Conservation (phyloP, 345 rosid species). For the Ceriops decandra region DNA sequence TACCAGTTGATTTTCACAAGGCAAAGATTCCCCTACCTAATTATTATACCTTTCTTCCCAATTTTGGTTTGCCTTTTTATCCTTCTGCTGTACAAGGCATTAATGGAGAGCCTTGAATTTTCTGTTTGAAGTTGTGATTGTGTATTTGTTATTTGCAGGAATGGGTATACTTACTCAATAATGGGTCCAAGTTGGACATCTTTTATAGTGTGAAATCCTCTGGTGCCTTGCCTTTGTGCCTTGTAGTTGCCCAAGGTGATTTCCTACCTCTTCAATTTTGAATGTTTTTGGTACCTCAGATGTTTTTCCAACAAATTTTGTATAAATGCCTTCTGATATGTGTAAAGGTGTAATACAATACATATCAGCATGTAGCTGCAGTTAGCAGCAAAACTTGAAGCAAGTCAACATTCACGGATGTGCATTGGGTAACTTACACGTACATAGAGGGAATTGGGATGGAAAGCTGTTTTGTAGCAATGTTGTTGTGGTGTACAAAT, state of each 20-base stretch:
- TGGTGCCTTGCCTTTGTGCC: constrained; percentile 37
- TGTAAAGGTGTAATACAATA: no score
- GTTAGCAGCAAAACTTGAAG: no score
- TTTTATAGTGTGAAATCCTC: constrained; percentile 41
- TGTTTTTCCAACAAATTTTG: neutral
- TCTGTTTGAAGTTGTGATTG: neutral
- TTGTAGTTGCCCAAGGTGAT: constrained; percentile 55
- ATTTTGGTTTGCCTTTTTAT: neutral
- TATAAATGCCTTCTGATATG: no score
- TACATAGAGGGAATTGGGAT: no score
- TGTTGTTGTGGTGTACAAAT: no score
- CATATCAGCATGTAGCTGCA: no score
- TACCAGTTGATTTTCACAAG: constrained; percentile 41
- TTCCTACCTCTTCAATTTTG: neutral
- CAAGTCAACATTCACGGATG: no score
- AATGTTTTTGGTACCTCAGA: neutral
- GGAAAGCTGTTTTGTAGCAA: no score
- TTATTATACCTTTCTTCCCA: neutral
- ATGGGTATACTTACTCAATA: constrained; percentile 52
- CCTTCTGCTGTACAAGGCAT: no score
- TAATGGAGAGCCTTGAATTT: no score
- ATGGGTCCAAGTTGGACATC: constrained; percentile 44
- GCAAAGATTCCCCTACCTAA: constrained; percentile 19
- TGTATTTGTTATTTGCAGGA: constrained; percentile 32
- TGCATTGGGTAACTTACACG: no score